Evolutionary conservation across 768 basidiomycete species (phyloP).

Genomic region (Leucogyrophana mollusca): DNA sequence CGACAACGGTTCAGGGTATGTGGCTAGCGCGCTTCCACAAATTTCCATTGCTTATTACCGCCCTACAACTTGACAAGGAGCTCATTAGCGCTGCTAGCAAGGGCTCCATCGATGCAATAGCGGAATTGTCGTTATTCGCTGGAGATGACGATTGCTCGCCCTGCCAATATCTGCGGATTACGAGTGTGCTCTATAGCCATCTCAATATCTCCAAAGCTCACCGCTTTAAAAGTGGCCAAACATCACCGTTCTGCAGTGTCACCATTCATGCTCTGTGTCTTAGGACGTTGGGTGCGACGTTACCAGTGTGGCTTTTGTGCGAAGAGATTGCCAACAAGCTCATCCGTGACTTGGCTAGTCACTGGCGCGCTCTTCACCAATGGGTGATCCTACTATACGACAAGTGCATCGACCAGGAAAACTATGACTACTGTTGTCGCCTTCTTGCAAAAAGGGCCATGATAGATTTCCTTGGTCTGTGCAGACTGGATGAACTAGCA

Average conservation of each 20-base stretch:
- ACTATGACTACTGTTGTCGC: slow-evolving; percentile 10
- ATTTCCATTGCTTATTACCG: neutral
- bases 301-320: slow-evolving; percentile 22
- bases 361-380: slow-evolving; percentile 24
- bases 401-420: slow-evolving; percentile 9
- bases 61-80: slow-evolving; percentile 4
- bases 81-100: slow-evolving; percentile 13
- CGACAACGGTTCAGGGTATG: neutral
- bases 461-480: slow-evolving; percentile 24
- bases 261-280: slow-evolving; percentile 14
- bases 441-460: slow-evolving; percentile 21
- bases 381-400: slow-evolving; percentile 25
- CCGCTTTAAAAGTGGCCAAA: neutral
- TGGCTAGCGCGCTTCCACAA: too few relatives aligned
- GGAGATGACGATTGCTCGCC: slow-evolving; percentile 11
- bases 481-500: slow-evolving; percentile 22
- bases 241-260: slow-evolving; percentile 7
- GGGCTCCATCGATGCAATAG: slow-evolving; percentile 12
- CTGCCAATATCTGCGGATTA: slow-evolving; percentile 19
- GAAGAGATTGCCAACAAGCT: slow-evolving; percentile 12
- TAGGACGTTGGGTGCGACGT: slow-evolving; percentile 17
- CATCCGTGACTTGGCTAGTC: slow-evolving; percentile 9
- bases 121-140: slow-evolving; percentile 13
- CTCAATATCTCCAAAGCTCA: slow-evolving; percentile 20
- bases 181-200: slow-evolving; percentile 18